Percentiles rank a stretch among this genome's conserved stretches.
phyloP scores from a whole-genome alignment of 75 land plant species.

The Picea sitchensis region DNA sequence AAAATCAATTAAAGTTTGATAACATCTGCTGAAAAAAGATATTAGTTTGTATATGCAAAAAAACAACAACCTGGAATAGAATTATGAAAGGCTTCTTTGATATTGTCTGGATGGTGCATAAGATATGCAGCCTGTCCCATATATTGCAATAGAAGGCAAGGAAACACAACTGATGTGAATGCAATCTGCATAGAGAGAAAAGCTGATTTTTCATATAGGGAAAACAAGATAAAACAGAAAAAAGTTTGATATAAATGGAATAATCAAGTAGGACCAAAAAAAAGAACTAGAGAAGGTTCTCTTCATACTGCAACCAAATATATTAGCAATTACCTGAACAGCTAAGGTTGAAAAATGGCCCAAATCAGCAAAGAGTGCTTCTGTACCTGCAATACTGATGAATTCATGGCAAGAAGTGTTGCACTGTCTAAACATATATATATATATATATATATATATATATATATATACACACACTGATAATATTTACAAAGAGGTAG shows the following conservation, averaged over 20 bases:
- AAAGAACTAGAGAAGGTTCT: background rate
- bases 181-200: slow-evolving; percentile 55
- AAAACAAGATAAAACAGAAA: background rate
- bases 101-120: too few species aligned
- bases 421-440: slow-evolving; percentile 1
- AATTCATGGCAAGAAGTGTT: slow-evolving; percentile 9
- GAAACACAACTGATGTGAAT: slow-evolving; percentile 68
- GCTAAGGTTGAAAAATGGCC: slow-evolving; percentile 30
- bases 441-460: background rate
- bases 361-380: slow-evolving; percentile 62
- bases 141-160: slow-evolving; percentile 79
- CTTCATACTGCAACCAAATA: background rate
- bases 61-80: too few species aligned
- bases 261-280: too few species aligned
- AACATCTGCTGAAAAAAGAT: background rate
- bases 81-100: too few species aligned
- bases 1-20: background rate
- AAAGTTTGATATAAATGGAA: background rate
- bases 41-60: background rate
- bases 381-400: slow-evolving; percentile 38
- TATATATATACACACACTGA: too few species aligned
- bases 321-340: slow-evolving; percentile 14
- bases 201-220: background rate
- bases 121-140: slow-evolving; percentile 60
- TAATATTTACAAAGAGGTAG: too few species aligned